phyloP scores from a whole-genome alignment of 495 filamentous ascomycete species.

The Tuber aestivum region DNA sequence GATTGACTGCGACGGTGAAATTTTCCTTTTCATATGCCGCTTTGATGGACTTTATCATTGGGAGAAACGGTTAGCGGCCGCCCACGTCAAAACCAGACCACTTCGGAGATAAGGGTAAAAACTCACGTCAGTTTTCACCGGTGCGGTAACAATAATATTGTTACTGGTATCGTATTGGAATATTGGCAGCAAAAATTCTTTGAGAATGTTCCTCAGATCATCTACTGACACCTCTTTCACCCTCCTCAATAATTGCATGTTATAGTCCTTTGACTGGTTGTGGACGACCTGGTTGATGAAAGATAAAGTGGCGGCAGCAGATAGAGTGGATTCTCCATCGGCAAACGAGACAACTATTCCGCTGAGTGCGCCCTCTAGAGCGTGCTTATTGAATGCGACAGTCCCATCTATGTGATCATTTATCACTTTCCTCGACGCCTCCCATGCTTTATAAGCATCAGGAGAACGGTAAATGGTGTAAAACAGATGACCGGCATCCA shows the following conservation, averaged over 20 bases:
- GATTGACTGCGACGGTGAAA: slow-evolving; percentile 68
- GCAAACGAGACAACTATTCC: slow-evolving; percentile 77
- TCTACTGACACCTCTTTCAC: slow-evolving; percentile 70
- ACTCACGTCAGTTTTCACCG: slow-evolving; percentile 74
- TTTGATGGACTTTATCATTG: slow-evolving; percentile 55
- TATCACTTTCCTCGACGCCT: slow-evolving; percentile 66
- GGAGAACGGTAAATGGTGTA: slow-evolving; percentile 85
- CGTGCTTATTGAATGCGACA: slow-evolving; percentile 64
- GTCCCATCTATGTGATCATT: slow-evolving; percentile 59
- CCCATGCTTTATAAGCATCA: slow-evolving; percentile 79
- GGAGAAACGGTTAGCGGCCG: slow-evolving; percentile 10
- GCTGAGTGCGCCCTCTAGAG: slow-evolving; percentile 84
- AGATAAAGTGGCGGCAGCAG: slow-evolving; percentile 68
- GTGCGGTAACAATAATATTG: slow-evolving; percentile 80
- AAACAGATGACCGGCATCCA: slow-evolving; percentile 70
- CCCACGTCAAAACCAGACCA: background rate
- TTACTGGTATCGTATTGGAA: slow-evolving; percentile 74
- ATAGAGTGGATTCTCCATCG: slow-evolving; percentile 78
- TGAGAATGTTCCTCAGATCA: slow-evolving; percentile 69
- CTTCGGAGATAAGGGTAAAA: background rate
- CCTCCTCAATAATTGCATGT: slow-evolving; percentile 63
- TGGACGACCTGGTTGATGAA: slow-evolving; percentile 76
- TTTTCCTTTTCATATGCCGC: slow-evolving; percentile 65
- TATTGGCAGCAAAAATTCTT: slow-evolving; percentile 66
- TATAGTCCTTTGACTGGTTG: slow-evolving; percentile 71